Evolutionary conservation across 2,329 filamentous ascomycete species (phyloP), one percentile per base, ranked within the genome.

Genomic region (Chaetomiaceae sp.): DNA sequence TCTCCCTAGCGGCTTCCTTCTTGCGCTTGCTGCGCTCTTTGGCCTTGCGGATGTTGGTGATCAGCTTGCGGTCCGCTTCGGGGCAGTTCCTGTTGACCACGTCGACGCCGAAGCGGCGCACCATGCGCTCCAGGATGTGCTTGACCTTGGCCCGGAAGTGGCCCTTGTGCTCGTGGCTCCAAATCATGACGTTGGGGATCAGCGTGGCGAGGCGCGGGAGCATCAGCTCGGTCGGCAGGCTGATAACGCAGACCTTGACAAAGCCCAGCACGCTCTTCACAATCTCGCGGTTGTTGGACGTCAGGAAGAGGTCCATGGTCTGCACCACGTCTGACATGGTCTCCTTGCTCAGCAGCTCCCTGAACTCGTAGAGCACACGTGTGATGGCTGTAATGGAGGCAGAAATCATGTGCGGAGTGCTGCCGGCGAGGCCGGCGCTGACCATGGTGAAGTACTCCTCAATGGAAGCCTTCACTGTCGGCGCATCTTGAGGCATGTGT

Each of bases 401-500:
- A 6, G 90, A 95, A 58, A 97, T 91, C 90, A 97, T 96, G 73
- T 97, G 92, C 29, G 94, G 91, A 10, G 90, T 92, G 63, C 86
- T 87, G 52, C 91, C 92, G 2, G 92, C 94, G 48, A 99, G 80
- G 72, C 94, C 94, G 44, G 94, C 94, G 61, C 89, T 95, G 27
- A 97, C 88, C 94, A 99, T 99, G 51, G 92, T 96, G 74, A 97
- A 89, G 72, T 90, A 97, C 70, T 97, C 94, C 65, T 97, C 92
- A 33, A 99, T 81, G 37, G 81, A 91, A 18, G 94, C 92, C 2
- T 81, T 77, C 4, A 86, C 90, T 29, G 85, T 76, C 2, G 89
- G 86, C 0, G 90, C 87, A 67, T 95, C 85, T 43, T 81, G 74
- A 3, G 89, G 81, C 90, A 97, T 96, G 67, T 92, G 85, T 2